phyloP scores from a whole-genome alignment of 1,284 basidiomycete genomes.

The Moniliophthora roreri region DNA sequence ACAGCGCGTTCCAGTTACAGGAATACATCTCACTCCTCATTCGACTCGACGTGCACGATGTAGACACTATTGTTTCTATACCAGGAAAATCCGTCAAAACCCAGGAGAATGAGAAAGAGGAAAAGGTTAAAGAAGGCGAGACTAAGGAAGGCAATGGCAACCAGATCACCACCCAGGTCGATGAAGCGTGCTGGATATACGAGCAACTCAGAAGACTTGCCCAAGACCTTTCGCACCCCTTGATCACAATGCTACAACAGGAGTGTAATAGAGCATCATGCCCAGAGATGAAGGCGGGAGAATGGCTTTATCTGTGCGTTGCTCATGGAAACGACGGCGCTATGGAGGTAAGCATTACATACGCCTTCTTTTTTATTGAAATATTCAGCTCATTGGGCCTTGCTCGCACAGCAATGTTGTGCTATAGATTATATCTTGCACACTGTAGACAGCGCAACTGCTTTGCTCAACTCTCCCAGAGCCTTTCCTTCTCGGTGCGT shows the following conservation, averaged over 20 bases:
- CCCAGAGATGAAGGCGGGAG: slow-evolving; percentile 96
- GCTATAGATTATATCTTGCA: slow-evolving; percentile 98
- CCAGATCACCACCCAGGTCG: slow-evolving; percentile 58
- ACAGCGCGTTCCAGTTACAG: slow-evolving; percentile 93
- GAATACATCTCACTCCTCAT: slow-evolving; percentile 93
- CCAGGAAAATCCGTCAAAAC: slow-evolving; percentile 50
- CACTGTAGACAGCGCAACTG: slow-evolving; percentile 91
- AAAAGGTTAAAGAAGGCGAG: slow-evolving; percentile 36
- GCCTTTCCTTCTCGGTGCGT: slow-evolving; percentile 91
- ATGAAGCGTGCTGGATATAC: slow-evolving; percentile 91
- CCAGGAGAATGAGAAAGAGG: slow-evolving; percentile 32
- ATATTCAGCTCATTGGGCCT: slow-evolving; percentile 6
- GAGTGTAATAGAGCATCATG: slow-evolving; percentile 85
- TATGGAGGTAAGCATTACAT: slow-evolving; percentile 58
- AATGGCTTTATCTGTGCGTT: slow-evolving; percentile 96
- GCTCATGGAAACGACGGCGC: slow-evolving; percentile 82
- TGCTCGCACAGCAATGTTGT: slow-evolving; percentile 74
- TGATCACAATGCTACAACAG: slow-evolving; percentile 83
- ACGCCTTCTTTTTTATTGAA: slow-evolving; percentile 13
- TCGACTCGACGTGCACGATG: slow-evolving; percentile 83
- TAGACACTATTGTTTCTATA: slow-evolving; percentile 77
- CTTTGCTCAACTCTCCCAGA: slow-evolving; percentile 87
- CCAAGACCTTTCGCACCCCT: slow-evolving; percentile 87
- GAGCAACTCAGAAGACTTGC: slow-evolving; percentile 92
- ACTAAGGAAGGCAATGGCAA: slow-evolving; percentile 39